Evolutionary conservation across 495 filamentous ascomycete species (phyloP), one percentile per base, ranked within the genome.

Genomic region (Tuber aestivum): DNA sequence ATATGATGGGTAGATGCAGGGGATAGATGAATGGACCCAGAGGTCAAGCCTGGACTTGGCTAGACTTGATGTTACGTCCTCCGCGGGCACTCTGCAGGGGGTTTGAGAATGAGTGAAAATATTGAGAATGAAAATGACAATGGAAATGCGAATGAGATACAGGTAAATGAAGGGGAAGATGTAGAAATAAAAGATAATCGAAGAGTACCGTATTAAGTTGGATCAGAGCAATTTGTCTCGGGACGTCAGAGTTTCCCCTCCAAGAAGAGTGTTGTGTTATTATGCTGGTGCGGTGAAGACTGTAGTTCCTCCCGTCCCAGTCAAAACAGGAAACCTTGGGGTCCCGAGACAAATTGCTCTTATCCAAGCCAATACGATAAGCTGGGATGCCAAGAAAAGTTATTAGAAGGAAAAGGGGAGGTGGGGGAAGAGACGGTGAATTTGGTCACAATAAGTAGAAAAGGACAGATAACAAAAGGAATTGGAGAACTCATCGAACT

Each of bases 81-180:
- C 9, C 56, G 4, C 27, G 2, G 14, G 56, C 16, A 16, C 9
- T 65, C 27, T 35, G 56, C 27, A 12, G 56, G 56, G 56, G 27
- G 27, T 16, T 35, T 35, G 27, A 16, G 56, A 65, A 35, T 35
- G 56, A 32, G 44, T 40, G 70, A 35, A 21, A 8, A 44, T 5
- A 20, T 35, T 40, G 41, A 41, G n/a, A 40, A 42, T 71, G 70
- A 71, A 35, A 71, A 41, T 56, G 70, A 42, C 10, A 71, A 56
- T n/a, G 48, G 48, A 56, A 56, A 56, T 56, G 48, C 23, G 23
- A 56, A 56, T 9, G 48, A 56, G 48, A 56, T 61, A 27, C n/a
- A n/a, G 23, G 50, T 61, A 61, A n/a, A 61, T 61, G 50, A 61
- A n/a, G 14, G 69, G n/a, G 41, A 37, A 27, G 4, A 70, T 38